These are phyloP conservation scores for Kernera saxatilis DNA, from an alignment of 345 rosid species.

Conservation along the genomic window DNA sequence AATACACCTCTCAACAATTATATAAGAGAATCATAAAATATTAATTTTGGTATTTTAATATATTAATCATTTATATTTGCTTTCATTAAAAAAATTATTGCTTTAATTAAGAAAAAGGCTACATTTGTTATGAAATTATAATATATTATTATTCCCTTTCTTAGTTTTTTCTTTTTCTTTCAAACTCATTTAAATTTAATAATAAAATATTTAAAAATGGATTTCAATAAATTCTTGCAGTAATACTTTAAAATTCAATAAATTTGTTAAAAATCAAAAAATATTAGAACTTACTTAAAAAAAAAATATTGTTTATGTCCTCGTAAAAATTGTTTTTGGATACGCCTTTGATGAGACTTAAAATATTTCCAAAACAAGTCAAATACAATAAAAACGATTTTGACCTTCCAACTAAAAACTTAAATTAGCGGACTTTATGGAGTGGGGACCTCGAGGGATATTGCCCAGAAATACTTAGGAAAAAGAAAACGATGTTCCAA, in stretches of 20 bases:
- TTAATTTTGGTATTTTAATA: not conserved
- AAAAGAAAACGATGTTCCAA: conserved; percentile 8
- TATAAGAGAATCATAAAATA: not conserved
- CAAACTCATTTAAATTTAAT: not conserved
- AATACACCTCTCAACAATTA: not conserved
- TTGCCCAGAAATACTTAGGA: conserved; percentile 5
- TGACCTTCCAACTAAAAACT: not conserved
- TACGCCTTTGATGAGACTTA: not conserved
- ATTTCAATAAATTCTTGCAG: not conserved
- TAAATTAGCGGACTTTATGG: not conserved
- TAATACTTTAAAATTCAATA: too few species aligned
- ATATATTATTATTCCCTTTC: too few species aligned
- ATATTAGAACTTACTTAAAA: too few species aligned
- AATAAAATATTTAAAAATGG: not conserved
- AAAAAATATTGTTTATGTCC: too few species aligned
- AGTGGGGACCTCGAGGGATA: not conserved
- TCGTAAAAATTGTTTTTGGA: not conserved
- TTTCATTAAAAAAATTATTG: not conserved
- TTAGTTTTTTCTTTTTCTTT: too few species aligned
- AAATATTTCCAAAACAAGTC: not conserved
- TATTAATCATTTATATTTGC: not conserved
- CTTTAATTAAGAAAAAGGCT: not conserved
- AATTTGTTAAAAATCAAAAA: not conserved
- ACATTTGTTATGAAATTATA: not conserved
- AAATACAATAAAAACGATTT: not conserved